A percentile compares a stretch with the other conserved stretches of the same genome.
Conservation (phyloP, 441 rosid species). For the Pelargonium fulgidum region DNA sequence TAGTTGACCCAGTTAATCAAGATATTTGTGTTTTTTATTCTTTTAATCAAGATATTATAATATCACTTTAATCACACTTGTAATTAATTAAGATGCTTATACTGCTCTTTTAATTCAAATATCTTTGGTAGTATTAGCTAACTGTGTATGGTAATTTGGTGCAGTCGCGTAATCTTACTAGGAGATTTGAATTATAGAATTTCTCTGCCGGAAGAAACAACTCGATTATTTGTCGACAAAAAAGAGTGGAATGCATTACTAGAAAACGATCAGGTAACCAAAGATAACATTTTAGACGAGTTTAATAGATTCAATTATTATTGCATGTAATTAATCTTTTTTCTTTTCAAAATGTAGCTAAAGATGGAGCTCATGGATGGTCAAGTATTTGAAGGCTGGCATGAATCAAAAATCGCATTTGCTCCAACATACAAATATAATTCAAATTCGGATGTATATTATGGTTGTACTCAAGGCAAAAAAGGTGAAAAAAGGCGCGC, state of each 20-base stretch:
- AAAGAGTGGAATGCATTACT: conserved; percentile 56
- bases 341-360: conserved; percentile 36
- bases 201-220: conserved; percentile 59
- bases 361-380: conserved; percentile 57
- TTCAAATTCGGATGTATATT: conserved; percentile 58
- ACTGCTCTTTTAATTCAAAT: neutral
- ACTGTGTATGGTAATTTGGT: conserved; percentile 13
- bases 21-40: neutral
- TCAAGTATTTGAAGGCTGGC: conserved; percentile 58
- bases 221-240: conserved; percentile 45
- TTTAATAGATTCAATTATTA: neutral
- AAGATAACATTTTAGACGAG: neutral
- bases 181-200: conserved; percentile 92
- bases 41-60: neutral
- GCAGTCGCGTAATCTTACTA: conserved; percentile 64
- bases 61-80: neutral
- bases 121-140: conserved; percentile 22
- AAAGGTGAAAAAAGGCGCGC: conserved; percentile 64
- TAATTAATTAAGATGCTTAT: neutral
- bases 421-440: conserved; percentile 88
- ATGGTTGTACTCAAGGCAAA: conserved; percentile 46
- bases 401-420: conserved; percentile 65
- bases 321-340: neutral
- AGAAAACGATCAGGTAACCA: conserved; percentile 66
- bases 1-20: conserved; percentile 5